Evolutionary conservation across 345 rosid species (phyloP).

Genomic region (Durio zibethinus): DNA sequence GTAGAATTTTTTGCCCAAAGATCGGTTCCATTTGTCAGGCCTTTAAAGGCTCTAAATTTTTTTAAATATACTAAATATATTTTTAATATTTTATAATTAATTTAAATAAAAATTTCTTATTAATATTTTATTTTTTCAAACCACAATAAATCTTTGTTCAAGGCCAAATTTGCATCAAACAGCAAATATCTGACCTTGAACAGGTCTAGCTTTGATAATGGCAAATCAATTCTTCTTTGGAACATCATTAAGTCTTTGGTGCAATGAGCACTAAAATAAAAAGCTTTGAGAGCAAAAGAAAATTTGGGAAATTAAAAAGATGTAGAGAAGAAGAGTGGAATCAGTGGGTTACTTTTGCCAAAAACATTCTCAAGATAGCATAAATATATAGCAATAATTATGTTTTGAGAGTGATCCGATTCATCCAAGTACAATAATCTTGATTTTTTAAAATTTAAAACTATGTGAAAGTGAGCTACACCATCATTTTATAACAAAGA

Average conservation of each 20-base stretch:
- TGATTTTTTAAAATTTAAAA: slow-evolving; percentile 14
- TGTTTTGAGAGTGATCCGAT: slow-evolving; percentile 19
- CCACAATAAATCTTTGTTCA: no score
- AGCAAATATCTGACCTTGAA: no score
- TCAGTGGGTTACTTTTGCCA: slow-evolving; percentile 21
- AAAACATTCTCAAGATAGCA: slow-evolving; percentile 11
- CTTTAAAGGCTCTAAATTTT: no score
- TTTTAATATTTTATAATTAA: no score
- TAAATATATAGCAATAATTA: slow-evolving; percentile 17
- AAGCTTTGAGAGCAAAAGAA: background rate
- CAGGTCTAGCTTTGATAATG: background rate
- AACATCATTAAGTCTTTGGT: slow-evolving; percentile 21
- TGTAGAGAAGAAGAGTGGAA: slow-evolving; percentile 24
- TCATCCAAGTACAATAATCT: slow-evolving; percentile 23
- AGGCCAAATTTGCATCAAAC: no score
- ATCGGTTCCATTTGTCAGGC: no score
- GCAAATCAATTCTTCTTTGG: slow-evolving; percentile 25
- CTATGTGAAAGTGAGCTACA: slow-evolving; percentile 9
- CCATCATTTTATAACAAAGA: slow-evolving; percentile 8
- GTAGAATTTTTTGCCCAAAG: no score
- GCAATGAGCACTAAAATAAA: slow-evolving; percentile 31
- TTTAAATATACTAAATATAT: no score
- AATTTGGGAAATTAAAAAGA: background rate
- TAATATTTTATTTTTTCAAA: no score
- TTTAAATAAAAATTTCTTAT: no score